Base-by-base conservation (phyloP, 306 rosid genomes). In the Castanea sativa region DNA sequence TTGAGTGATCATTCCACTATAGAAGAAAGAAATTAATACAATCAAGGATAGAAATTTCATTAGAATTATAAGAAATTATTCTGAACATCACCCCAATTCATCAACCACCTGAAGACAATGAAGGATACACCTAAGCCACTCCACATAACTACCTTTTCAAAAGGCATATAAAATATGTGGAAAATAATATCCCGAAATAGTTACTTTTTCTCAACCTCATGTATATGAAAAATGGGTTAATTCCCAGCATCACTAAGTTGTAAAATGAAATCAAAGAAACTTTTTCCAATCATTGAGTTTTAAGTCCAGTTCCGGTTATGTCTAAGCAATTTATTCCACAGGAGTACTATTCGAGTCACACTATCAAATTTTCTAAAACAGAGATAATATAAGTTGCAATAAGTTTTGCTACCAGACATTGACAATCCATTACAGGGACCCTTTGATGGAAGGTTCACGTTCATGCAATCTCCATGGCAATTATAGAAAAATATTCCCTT, bases 21-120 rank as follows among this genome's bases (percentile, higher is more conserved):
- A 63, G 64, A 19, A 61, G 55, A 53, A 80, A 80, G 71, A 76
- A 53, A 74, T 43, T 49, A 29, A 25, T 69, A 69, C 73, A 43
- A 16, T 65, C 14, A 6, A 16, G 60, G 43, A 78, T 6, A 38
- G 43, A 43, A 19, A 69, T 57, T 23, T 23, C 27, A n/a, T 32
- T 35, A 74, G 63, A 18, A 72, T 71, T 57, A 64, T n/a, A 43
- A 29, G 51, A 21, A 57, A 69, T 55, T 6, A 55, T 16, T n/a
- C 3, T 7, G 60, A 55, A 55, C 60, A 55, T 38, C 43, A 38
- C 20, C 21, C 60, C 60, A 55, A 55, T 55, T 55, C 7, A 9
- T 20, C 60, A 55, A 55, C 60, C 12, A 55, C 60, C 23, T 55
- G 2, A 55, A 55, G 60, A 19, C 43, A 6, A 38, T 0, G 6